These are phyloP conservation scores for Heterobasidion parviporum DNA, from an alignment of 1,284 basidiomycete genomes.

Conservation along the genomic window DNA sequence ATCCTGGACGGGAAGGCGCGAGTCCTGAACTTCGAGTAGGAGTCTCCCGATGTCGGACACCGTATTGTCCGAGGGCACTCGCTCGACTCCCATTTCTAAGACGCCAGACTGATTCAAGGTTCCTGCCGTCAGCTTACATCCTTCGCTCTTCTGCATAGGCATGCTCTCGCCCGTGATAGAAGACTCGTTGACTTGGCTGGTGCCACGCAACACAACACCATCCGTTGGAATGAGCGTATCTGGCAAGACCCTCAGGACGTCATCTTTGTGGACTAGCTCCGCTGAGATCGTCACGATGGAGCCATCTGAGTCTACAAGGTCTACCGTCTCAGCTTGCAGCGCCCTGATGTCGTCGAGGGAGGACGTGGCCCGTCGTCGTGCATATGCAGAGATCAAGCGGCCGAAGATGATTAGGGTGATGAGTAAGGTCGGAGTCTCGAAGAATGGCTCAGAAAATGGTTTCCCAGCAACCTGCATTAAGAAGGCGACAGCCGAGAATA, in stretches of 20 bases:
- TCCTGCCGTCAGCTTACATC: constrained; percentile 30
- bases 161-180: constrained; percentile 38
- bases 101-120: constrained; percentile 27
- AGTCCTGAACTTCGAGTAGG: constrained; percentile 29
- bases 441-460: constrained; percentile 31
- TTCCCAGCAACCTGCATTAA: constrained; percentile 25
- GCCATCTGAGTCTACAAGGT: constrained; percentile 20
- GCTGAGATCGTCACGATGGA: constrained; percentile 19
- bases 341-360: constrained; percentile 26
- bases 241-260: constrained; percentile 27
- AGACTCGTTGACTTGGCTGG: constrained; percentile 34
- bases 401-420: constrained; percentile 37
- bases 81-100: constrained; percentile 28
- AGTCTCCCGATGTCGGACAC: constrained; percentile 31
- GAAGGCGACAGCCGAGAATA: constrained; percentile 36
- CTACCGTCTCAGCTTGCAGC: constrained; percentile 26
- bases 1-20: constrained; percentile 29
- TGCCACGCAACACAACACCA: constrained; percentile 28
- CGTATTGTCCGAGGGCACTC: constrained; percentile 33
- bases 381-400: constrained; percentile 30
- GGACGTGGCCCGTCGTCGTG: constrained; percentile 25
- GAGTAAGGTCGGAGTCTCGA: constrained; percentile 37
- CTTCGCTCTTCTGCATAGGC: constrained; percentile 27
- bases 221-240: constrained; percentile 33
- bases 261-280: constrained; percentile 30